Evolutionary conservation across 1,284 basidiomycete species (phyloP).

Genomic region (Amanita bisporigera): DNA sequence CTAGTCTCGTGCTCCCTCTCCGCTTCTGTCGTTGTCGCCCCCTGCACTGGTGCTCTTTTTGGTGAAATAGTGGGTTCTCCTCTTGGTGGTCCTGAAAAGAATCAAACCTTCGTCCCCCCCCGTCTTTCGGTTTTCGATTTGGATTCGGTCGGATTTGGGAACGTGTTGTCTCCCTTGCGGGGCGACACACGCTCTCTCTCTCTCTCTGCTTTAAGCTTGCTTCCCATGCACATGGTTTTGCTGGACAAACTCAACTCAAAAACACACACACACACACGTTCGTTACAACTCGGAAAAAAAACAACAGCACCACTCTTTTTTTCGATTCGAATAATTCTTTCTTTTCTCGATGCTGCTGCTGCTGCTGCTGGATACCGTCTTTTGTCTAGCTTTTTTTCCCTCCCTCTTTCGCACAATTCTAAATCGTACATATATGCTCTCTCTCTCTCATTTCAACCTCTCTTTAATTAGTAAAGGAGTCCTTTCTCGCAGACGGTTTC

Average conservation of each 20-base stretch:
- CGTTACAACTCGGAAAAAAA: background rate
- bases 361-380: slow-evolving; percentile 8
- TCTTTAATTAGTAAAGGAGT: background rate
- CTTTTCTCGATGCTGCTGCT: background rate
- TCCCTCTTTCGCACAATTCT: background rate
- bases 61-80: background rate
- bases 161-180: no score
- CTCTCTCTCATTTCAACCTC: background rate
- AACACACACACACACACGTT: background rate
- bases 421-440: background rate
- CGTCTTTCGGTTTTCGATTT: background rate
- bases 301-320: background rate
- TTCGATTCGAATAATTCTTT: background rate
- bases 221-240: background rate
- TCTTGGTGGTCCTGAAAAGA: background rate
- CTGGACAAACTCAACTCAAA: slow-evolving; percentile 2
- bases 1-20: background rate
- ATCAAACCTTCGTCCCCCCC: background rate
- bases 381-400: background rate
- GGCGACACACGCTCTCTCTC: no score
- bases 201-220: no score
- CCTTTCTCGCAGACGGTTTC: no score
- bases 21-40: no score
- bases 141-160: no score
- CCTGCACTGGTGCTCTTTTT: background rate